A percentile compares a stretch with the other conserved stretches of the same genome.
These are phyloP conservation scores for Trametes villosa DNA, from an alignment of 768 basidiomycete species.

Conservation along the genomic window DNA sequence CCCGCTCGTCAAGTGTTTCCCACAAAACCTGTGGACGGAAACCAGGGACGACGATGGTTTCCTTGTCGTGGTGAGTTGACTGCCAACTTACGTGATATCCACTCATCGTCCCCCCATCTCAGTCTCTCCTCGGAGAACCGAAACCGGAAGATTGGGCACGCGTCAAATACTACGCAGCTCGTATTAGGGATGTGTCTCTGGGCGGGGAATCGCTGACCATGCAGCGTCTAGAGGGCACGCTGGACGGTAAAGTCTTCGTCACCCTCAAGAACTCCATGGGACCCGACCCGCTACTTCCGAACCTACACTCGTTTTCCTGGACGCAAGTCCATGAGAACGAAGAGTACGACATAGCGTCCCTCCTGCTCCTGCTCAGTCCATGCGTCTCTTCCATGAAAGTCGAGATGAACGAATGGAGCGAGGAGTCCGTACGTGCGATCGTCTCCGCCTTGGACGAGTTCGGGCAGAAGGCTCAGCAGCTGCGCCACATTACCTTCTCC, in stretches of 20 bases:
- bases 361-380: conserved; percentile 14
- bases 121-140: conserved; percentile 6
- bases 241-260: neutral
- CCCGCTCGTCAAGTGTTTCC: conserved; percentile 15
- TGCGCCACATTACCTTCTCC: conserved; percentile 6
- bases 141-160: conserved; percentile 16
- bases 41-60: neutral
- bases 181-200: neutral
- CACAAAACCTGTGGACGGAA: neutral
- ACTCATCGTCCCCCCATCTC: too few relatives aligned
- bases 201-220: neutral
- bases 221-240: neutral
- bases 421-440: neutral
- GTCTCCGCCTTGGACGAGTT: conserved; percentile 2
- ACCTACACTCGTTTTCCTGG: conserved; percentile 20
- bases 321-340: neutral
- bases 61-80: neutral
- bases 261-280: neutral
- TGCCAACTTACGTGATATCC: neutral
- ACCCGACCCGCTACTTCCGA: conserved; percentile 8
- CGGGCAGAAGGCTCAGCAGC: neutral
- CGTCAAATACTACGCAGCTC: conserved; percentile 13
- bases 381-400: conserved; percentile 9
- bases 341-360: conserved; percentile 1
- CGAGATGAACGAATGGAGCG: neutral